Percentiles rank a stretch among this genome's conserved stretches.
Evolutionary conservation across 179 eudicot species (phyloP).

Genomic region (Monotropa hypopitys): DNA sequence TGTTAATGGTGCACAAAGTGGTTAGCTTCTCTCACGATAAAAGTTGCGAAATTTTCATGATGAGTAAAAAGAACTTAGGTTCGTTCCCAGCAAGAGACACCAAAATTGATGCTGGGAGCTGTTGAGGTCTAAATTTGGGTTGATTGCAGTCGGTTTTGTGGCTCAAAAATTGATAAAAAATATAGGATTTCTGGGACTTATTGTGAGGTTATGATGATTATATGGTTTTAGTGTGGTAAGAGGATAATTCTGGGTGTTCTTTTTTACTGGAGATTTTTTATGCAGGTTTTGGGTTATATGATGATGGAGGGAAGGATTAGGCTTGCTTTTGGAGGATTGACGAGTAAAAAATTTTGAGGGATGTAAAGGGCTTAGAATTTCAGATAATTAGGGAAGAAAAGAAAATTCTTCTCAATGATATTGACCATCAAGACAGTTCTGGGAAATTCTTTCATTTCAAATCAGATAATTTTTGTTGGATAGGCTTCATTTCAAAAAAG

Average conservation of each 20-base stretch:
- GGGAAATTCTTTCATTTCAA: not conserved
- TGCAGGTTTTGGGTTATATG: constrained; percentile 1
- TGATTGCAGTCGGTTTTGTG: not conserved
- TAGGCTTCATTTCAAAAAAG: too few species aligned
- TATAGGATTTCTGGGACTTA: not conserved
- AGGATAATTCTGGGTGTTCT: not conserved
- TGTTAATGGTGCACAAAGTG: not conserved
- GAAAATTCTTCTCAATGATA: not conserved
- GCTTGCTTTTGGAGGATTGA: not conserved
- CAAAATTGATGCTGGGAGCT: not conserved
- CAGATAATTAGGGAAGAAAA: not conserved
- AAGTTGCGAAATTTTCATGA: not conserved
- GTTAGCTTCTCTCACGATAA: not conserved
- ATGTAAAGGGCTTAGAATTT: not conserved
- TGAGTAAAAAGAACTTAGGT: not conserved
- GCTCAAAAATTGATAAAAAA: not conserved
- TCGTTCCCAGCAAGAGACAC: not conserved
- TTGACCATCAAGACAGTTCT: not conserved
- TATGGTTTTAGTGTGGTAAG: not conserved
- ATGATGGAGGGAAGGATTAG: not conserved
- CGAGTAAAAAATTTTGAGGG: not conserved
- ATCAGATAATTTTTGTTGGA: too few species aligned
- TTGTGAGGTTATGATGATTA: not conserved
- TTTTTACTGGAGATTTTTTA: not conserved
- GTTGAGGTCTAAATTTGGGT: not conserved